Evolutionary conservation across 2,329 filamentous ascomycete species (phyloP), one percentile per base, ranked within the genome.

Genomic region (Zasmidium cellare): DNA sequence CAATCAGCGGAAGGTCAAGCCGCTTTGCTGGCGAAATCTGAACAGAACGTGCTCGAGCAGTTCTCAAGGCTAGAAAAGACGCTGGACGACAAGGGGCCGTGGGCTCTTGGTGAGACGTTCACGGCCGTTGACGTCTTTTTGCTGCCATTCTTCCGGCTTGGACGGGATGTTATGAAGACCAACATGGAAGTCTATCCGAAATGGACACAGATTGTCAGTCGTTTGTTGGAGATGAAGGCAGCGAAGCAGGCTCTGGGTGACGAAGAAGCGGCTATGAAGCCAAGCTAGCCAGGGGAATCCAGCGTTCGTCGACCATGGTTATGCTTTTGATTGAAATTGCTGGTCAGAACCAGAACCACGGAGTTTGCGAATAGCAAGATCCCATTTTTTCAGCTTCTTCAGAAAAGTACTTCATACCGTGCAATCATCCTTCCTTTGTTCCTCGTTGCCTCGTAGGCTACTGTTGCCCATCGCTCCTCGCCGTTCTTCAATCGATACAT

Each of bases 171-270:
- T 11, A 24, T 52, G 22, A 52, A 48, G 38, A 52, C 52, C 9
- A 48, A 57, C 12, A 57, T 57, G 55, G 49, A 53, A 6, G 25
- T 38, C 9, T 57, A 57, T 53, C 55, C 55, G 1, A 46, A 46
- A 14, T 57, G 55, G 55, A 47, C 48, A 5, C 31, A 22, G 19
- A 18, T 57, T 25, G 55, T 53, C 41, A 18, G 20, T 16, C 38
- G 41, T 18, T 38, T 57, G 12, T 19, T 41, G 12, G 24, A 44
- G 55, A 47, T 49, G 20, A 24, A 57, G 9, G 55, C 55, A 52
- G 49, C 51, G 35, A 57, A 57, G 41, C 41, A 41, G 45, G 55
- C 20, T 2, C 25, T 57, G 49, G 25, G 47, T 23, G 51, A 46
- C n/a, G 54, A 56, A 28, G 25, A 28, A 6, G 6, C 5, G 25